These are phyloP conservation scores for Ceratobasidium sp. DNA, from an alignment of 1,284 basidiomycete species.

Conservation along the genomic window DNA sequence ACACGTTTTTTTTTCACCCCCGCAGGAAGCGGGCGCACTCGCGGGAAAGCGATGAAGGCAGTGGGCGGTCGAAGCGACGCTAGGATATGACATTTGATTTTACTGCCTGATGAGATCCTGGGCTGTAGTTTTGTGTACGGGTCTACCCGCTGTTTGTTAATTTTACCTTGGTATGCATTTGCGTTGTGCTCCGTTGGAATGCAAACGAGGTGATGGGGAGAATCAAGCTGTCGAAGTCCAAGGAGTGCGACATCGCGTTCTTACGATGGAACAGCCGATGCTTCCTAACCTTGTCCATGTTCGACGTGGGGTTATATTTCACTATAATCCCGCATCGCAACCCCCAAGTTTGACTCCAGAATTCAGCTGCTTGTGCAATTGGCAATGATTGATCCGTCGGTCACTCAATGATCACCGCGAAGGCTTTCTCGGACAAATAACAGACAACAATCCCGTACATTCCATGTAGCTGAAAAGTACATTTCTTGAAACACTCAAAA, in stretches of 20 bases:
- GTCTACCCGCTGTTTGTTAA: neutral
- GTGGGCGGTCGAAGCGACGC: constrained; percentile 41
- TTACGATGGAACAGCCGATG: neutral
- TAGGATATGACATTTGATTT: constrained; percentile 20
- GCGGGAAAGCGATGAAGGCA: constrained; percentile 45
- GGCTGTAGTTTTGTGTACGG: constrained; percentile 10
- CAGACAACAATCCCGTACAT: neutral
- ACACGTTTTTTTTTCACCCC: constrained; percentile 20
- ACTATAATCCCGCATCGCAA: neutral
- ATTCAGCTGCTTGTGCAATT: neutral
- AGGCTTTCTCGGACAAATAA: constrained; percentile 8
- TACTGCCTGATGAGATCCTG: neutral
- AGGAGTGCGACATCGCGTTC: neutral
- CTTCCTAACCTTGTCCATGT: neutral
- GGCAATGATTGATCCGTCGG: neutral
- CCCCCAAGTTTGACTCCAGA: neutral
- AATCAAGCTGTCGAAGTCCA: neutral
- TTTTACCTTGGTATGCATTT: constrained; percentile 42
- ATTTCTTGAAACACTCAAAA: neutral
- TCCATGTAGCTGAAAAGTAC: constrained; percentile 8
- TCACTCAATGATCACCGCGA: constrained; percentile 7
- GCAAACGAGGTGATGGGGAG: neutral
- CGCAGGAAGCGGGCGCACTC: constrained; percentile 41
- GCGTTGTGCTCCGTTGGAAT: constrained; percentile 30
- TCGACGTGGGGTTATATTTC: neutral